Evolutionary conservation across 2,329 filamentous ascomycete genomes (phyloP), one percentile per base, ranked within the genome.

Genomic region (Trichoderma afroharzianum): DNA sequence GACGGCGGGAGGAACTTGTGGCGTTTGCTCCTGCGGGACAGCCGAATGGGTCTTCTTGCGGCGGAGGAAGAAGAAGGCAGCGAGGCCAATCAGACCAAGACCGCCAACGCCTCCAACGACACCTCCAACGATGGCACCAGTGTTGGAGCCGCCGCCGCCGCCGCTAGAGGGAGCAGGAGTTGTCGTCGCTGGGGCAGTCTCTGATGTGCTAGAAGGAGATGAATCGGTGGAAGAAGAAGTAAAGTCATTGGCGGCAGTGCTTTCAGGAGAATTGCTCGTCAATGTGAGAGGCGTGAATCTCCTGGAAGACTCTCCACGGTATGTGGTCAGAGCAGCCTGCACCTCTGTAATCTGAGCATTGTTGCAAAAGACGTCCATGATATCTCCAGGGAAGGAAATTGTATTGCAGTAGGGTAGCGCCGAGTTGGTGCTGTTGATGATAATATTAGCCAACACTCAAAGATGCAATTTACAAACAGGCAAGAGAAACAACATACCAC

Each of bases 321-420:
- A 85, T 6, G 84, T 84, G 3, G 85, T 86, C 28, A 76, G 75
- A 2, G 83, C 80, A 32, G 76, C 73, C 63, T 83, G 80, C 5
- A 78, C 73, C 5, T 77, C 80, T 4, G 80, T 80, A 57, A 79
- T 75, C 63, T 74, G 76, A 26, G 77, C 68, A 11, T 77, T 76
- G 71, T 79, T 80, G 76, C 85, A 87, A 76, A 80, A 85, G 74
- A 81, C 87, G 74, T 86, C 85, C 28, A 77, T 77, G 62, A 86
- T 79, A 18, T 80, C 80, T 21, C 78, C 79, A 3, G 79, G 76
- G 74, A 85, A 85, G 1, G 79, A 80, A 32, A 85, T 77, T 3
- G 84, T 86, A 70, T 83, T 84, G 78, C 85, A 87, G 73, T 79
- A 86, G 0, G 81, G 82, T 2, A 74, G 73, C 2, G 63, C 72